phyloP scores from a whole-genome alignment of 2,329 filamentous ascomycete genomes.

The Aspergillus sp. region DNA sequence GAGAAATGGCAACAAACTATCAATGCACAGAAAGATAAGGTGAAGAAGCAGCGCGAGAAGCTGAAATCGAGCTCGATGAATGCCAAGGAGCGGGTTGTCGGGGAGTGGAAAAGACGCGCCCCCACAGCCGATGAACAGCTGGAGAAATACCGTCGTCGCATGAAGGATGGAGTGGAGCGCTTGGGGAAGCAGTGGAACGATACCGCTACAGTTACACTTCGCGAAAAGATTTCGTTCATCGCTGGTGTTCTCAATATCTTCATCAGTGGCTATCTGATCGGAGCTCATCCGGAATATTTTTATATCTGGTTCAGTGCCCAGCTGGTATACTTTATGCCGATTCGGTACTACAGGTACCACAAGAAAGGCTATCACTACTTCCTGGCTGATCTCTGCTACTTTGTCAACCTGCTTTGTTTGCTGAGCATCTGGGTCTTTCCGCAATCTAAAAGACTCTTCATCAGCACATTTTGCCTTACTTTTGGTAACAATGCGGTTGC shows the following conservation, averaged over 20 bases:
- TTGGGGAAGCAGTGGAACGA: conserved; percentile 83
- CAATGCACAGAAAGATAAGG: conserved; percentile 76
- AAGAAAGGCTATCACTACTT: conserved; percentile 95
- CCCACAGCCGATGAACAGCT: conserved; percentile 88
- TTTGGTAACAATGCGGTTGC: conserved; percentile 96
- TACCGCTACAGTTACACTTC: conserved; percentile 76
- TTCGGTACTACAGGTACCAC: conserved; percentile 87
- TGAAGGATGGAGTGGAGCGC: conserved; percentile 85
- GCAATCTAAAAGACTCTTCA: conserved; percentile 82
- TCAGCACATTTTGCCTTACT: conserved; percentile 84
- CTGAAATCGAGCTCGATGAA: conserved; percentile 69
- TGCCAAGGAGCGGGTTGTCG: conserved; percentile 84
- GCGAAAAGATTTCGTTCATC: conserved; percentile 95
- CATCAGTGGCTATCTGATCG: conserved; percentile 89
- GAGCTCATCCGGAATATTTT: conserved; percentile 78
- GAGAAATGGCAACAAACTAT: conserved; percentile 85
- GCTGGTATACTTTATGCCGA: conserved; percentile 92
- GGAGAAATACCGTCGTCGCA: conserved; percentile 80
- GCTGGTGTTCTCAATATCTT: conserved; percentile 96
- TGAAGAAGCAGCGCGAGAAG: conserved; percentile 75
- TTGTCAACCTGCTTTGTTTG: conserved; percentile 83
- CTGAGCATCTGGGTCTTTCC: conserved; percentile 89
- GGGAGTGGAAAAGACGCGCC: conserved; percentile 83
- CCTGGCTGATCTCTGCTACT: conserved; percentile 94
- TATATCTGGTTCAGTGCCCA: conserved; percentile 89